Conservation (phyloP, 305 asterid species). For the Fraxinus xanthoxyloides region DNA sequence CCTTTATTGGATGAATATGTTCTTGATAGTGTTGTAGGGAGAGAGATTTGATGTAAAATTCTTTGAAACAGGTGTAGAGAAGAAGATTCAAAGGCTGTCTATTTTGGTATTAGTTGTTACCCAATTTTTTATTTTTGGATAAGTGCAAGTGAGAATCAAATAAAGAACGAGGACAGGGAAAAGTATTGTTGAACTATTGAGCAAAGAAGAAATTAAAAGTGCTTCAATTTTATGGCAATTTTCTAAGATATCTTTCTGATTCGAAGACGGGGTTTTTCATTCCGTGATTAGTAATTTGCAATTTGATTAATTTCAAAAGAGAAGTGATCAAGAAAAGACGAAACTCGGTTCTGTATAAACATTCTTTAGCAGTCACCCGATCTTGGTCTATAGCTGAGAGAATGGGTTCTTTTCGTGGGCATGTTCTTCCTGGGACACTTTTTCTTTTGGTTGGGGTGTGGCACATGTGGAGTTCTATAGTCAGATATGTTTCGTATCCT, state of each 20-base stretch:
- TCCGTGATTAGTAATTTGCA: not conserved
- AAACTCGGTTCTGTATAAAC: not conserved
- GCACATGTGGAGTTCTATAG: slow-evolving; percentile 85
- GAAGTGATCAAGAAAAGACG: slow-evolving; percentile 7
- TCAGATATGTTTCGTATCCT: slow-evolving; percentile 59
- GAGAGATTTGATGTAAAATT: not conserved
- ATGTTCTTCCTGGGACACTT: slow-evolving; percentile 86
- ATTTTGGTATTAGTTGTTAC: not conserved
- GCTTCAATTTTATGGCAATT: not conserved
- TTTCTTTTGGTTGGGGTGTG: slow-evolving; percentile 81
- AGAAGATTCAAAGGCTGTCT: slow-evolving; percentile 9
- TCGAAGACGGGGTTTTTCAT: slow-evolving; percentile 15
- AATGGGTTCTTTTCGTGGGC: slow-evolving; percentile 93
- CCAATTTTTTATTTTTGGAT: not conserved
- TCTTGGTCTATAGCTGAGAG: not conserved
- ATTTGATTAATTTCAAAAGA: not conserved
- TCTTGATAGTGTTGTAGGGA: not conserved
- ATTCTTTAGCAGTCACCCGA: not conserved
- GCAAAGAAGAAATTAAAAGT: not conserved
- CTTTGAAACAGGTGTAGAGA: slow-evolving; percentile 19
- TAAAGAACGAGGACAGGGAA: not conserved
- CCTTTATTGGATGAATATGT: not conserved
- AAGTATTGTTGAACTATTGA: not conserved
- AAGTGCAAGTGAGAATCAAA: not conserved
- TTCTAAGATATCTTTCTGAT: not conserved